phyloP scores from a whole-genome alignment of 2,329 filamentous ascomycete genomes.

The Lecanicillium sp. region DNA sequence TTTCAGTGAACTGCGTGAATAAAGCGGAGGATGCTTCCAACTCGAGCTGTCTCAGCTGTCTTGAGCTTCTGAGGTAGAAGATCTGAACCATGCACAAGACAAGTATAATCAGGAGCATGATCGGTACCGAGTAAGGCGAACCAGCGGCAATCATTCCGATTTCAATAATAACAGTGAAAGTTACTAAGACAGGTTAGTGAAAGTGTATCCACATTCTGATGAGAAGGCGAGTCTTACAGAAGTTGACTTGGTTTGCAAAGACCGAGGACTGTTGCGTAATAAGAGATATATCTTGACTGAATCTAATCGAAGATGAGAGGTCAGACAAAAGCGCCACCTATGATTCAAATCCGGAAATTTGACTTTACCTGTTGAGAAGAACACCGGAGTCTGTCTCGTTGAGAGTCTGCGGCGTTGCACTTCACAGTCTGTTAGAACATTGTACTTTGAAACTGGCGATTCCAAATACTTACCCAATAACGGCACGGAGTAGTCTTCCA shows the following conservation, averaged over 20 bases:
- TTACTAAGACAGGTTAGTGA: neutral
- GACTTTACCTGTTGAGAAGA: slow-evolving; percentile 1
- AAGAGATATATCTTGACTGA: slow-evolving; percentile 7
- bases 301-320: neutral
- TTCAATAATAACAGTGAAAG: slow-evolving; percentile 17
- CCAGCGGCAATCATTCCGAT: slow-evolving; percentile 23
- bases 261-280: neutral
- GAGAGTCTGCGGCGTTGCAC: neutral
- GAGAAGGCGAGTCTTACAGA: neutral
- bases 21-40: slow-evolving; percentile 46
- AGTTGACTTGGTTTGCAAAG: neutral
- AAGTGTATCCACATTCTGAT: too few species aligned
- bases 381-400: neutral
- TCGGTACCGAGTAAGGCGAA: slow-evolving; percentile 17
- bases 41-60: slow-evolving; percentile 48
- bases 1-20: slow-evolving; percentile 33
- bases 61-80: slow-evolving; percentile 40
- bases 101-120: slow-evolving; percentile 30
- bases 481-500: neutral
- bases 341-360: neutral
- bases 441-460: neutral
- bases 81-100: slow-evolving; percentile 18
- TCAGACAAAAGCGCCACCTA: neutral
- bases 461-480: neutral
- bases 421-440: neutral